phyloP scores from a whole-genome alignment of 2,329 filamentous ascomycete species.

The Fusarium luffae region DNA sequence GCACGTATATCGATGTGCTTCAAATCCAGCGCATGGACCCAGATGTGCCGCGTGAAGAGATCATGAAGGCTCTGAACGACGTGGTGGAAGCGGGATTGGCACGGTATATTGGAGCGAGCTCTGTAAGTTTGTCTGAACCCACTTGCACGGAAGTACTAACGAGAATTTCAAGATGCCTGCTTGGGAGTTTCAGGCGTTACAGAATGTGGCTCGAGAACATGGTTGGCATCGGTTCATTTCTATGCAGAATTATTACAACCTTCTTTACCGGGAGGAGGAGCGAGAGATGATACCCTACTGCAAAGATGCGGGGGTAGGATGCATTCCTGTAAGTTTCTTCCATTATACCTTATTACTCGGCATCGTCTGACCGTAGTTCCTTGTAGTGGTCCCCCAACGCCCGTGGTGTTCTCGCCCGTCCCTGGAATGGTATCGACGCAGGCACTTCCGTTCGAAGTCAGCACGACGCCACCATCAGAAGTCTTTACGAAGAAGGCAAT shows the following conservation, averaged over 20 bases:
- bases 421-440: too few species aligned
- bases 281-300: slow-evolving; percentile 55
- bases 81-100: slow-evolving; percentile 60
- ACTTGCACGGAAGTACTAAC: too few species aligned
- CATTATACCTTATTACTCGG: too few species aligned
- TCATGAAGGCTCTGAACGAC: slow-evolving; percentile 23
- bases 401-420: too few species aligned
- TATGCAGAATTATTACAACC: slow-evolving; percentile 68
- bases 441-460: too few species aligned
- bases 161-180: slow-evolving; percentile 10
- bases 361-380: too few species aligned
- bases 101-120: slow-evolving; percentile 61
- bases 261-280: slow-evolving; percentile 69
- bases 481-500: too few species aligned
- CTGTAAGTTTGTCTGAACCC: slow-evolving; percentile 52
- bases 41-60: slow-evolving; percentile 35
- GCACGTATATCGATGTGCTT: slow-evolving; percentile 65
- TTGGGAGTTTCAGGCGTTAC: slow-evolving; percentile 48
- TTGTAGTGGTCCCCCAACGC: too few species aligned
- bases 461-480: too few species aligned
- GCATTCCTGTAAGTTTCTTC: slow-evolving; percentile 10
- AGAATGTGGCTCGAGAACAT: slow-evolving; percentile 62
- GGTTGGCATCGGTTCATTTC: slow-evolving; percentile 67
- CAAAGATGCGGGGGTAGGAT: slow-evolving; percentile 14
- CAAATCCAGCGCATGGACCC: slow-evolving; percentile 65